Conservation (phyloP, 257 asterid species). For the Solanum chiquidenum region DNA sequence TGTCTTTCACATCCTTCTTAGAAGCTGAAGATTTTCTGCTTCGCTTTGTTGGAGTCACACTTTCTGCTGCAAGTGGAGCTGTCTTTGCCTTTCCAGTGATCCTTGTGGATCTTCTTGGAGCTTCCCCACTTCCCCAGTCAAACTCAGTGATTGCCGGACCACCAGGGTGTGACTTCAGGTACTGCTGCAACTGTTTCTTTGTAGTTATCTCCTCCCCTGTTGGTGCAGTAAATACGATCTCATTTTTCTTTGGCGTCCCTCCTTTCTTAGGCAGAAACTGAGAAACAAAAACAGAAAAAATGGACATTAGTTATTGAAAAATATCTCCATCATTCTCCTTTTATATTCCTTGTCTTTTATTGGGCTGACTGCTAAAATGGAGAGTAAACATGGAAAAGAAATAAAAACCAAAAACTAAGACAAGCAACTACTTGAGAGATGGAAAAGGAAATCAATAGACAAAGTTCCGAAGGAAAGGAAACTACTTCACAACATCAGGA, state of each 20-base stretch:
- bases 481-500: not conserved
- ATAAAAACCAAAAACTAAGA: not conserved
- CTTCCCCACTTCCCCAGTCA: conserved; percentile 47
- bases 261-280: conserved; percentile 24
- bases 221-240: conserved; percentile 38
- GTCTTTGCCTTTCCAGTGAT: conserved; percentile 31
- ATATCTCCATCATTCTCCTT: not conserved
- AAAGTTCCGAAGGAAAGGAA: not conserved
- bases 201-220: conserved; percentile 38
- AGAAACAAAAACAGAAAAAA: not conserved
- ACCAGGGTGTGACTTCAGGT: conserved; percentile 43
- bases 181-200: conserved; percentile 30
- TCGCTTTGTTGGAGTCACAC: conserved; percentile 25
- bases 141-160: conserved; percentile 28
- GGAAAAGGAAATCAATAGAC: not conserved
- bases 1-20: conserved; percentile 16
- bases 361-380: not conserved
- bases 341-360: not conserved
- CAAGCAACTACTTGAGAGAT: not conserved
- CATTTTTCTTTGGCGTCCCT: conserved; percentile 30
- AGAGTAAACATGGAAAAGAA: not conserved
- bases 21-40: conserved; percentile 26
- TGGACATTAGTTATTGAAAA: not conserved
- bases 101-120: conserved; percentile 47
- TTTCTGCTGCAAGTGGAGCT: conserved; percentile 15